A percentile compares a stretch with the other conserved stretches of the same genome.
Evolutionary conservation across 2,329 filamentous ascomycete genomes (phyloP).

Genomic region (Pseudocercospora cruenta): DNA sequence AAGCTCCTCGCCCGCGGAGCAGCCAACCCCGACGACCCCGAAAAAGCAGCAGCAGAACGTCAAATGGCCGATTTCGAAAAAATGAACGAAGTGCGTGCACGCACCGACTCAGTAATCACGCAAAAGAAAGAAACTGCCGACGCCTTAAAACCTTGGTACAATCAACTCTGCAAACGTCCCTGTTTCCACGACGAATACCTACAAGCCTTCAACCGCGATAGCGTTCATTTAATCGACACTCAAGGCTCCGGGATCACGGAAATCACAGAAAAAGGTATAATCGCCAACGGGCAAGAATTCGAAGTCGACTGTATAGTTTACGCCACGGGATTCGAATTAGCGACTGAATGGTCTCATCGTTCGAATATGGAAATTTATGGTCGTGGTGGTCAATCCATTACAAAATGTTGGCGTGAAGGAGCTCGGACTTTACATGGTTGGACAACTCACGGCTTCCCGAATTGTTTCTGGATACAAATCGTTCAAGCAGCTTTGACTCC

Average conservation of each 20-base stretch:
- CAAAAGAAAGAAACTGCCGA: conserved; percentile 56
- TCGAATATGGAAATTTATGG: conserved; percentile 41
- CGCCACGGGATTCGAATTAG: conserved; percentile 49
- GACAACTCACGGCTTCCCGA: conserved; percentile 56
- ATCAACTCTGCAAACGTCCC: conserved; percentile 65
- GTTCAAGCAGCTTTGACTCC: conserved; percentile 46
- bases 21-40: conserved; percentile 17
- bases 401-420: conserved; percentile 49
- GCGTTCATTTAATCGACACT: conserved; percentile 65
- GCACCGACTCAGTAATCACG: conserved; percentile 53
- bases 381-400: conserved; percentile 50
- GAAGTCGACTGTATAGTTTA: conserved; percentile 53
- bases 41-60: conserved; percentile 23
- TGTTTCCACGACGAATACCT: conserved; percentile 64
- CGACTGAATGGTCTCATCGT: conserved; percentile 37
- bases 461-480: conserved; percentile 54
- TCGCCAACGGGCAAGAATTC: conserved; percentile 54
- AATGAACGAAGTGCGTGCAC: conserved; percentile 49
- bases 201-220: conserved; percentile 59
- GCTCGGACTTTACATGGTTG: conserved; percentile 58
- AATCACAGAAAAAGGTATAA: conserved; percentile 52
- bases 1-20: conserved; percentile 25
- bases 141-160: conserved; percentile 62
- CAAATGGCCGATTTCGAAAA: conserved; percentile 31
- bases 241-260: conserved; percentile 55